phyloP scores from a whole-genome alignment of 495 filamentous ascomycete species.

The Durotheca rogersii region DNA sequence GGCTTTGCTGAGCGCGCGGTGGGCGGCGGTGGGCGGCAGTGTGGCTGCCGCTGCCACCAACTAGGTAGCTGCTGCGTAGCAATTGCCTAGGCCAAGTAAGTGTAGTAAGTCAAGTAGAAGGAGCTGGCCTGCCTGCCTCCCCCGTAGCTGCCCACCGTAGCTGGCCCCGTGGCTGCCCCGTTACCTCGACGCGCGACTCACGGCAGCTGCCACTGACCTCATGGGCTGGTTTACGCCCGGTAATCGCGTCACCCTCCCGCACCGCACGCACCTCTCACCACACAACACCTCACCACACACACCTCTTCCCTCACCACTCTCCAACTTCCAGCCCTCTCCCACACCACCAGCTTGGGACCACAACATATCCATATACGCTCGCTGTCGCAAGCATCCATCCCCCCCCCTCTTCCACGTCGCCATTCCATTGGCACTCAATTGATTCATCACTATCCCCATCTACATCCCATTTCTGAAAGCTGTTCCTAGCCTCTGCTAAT shows the following conservation, averaged over 20 bases:
- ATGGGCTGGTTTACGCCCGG: conserved; percentile 22
- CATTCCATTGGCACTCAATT: neutral
- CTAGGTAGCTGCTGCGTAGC: too few species aligned
- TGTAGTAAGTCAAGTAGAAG: too few species aligned
- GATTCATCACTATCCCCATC: neutral
- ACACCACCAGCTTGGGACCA: conserved; percentile 1
- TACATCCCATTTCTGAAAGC: neutral
- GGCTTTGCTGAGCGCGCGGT: too few species aligned
- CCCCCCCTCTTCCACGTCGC: neutral
- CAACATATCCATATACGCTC: too few species aligned
- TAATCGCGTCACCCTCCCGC: conserved; percentile 29
- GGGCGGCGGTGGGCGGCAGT: too few species aligned
- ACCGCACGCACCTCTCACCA: neutral
- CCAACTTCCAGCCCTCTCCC: conserved; percentile 15
- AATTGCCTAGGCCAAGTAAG: too few species aligned
- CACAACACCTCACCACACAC: conserved; percentile 12
- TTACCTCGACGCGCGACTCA: conserved; percentile 18
- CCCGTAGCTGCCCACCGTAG: neutral
- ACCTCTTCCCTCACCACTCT: too few species aligned
- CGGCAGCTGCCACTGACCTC: conserved; percentile 10
- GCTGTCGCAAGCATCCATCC: conserved; percentile 2
- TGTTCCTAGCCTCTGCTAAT: conserved; percentile 1
- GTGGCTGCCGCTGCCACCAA: too few species aligned
- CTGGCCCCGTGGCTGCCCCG: neutral
- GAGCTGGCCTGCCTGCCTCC: too few species aligned